Evolutionary conservation across 2,329 filamentous ascomycete genomes (phyloP).

Genomic region (Aureobasidium sp.): DNA sequence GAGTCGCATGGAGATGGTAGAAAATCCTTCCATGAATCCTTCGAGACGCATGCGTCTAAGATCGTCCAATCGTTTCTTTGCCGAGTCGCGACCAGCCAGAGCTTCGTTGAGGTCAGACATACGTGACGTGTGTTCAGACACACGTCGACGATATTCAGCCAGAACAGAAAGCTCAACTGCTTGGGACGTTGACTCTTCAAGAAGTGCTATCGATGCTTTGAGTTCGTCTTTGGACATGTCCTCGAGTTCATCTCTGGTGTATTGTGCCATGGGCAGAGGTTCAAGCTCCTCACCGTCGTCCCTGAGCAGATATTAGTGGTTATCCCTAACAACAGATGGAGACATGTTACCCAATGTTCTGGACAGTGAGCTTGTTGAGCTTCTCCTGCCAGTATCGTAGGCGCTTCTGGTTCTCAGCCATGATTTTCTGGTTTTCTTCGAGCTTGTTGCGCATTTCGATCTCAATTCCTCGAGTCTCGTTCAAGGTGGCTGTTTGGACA

Average conservation of each 20-base stretch:
- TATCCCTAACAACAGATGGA: background rate
- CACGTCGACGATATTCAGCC: slow-evolving; percentile 75
- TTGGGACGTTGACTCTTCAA: slow-evolving; percentile 72
- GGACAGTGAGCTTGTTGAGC: slow-evolving; percentile 69
- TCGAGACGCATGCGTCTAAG: slow-evolving; percentile 82
- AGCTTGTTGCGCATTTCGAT: slow-evolving; percentile 99
- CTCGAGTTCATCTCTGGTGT: slow-evolving; percentile 61
- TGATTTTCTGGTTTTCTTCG: slow-evolving; percentile 86
- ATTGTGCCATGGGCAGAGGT: slow-evolving; percentile 60
- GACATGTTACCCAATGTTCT: slow-evolving; percentile 50
- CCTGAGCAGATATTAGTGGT: slow-evolving; percentile 16
- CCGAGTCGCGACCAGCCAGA: slow-evolving; percentile 67
- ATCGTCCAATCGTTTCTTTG: slow-evolving; percentile 88
- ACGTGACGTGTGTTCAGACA: slow-evolving; percentile 71
- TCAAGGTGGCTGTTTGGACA: slow-evolving; percentile 74
- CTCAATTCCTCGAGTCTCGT: slow-evolving; percentile 78
- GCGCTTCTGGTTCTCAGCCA: slow-evolving; percentile 77
- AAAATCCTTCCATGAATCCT: slow-evolving; percentile 98
- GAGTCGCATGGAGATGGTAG: slow-evolving; percentile 80
- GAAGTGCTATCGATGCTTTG: slow-evolving; percentile 54
- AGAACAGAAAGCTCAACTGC: slow-evolving; percentile 85
- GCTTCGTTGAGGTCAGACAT: slow-evolving; percentile 77
- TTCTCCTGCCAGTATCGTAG: slow-evolving; percentile 85
- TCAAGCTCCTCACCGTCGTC: slow-evolving; percentile 48
- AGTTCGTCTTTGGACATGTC: slow-evolving; percentile 55